phyloP scores from a whole-genome alignment of 495 filamentous ascomycete species.

The Penicillium arizonense region DNA sequence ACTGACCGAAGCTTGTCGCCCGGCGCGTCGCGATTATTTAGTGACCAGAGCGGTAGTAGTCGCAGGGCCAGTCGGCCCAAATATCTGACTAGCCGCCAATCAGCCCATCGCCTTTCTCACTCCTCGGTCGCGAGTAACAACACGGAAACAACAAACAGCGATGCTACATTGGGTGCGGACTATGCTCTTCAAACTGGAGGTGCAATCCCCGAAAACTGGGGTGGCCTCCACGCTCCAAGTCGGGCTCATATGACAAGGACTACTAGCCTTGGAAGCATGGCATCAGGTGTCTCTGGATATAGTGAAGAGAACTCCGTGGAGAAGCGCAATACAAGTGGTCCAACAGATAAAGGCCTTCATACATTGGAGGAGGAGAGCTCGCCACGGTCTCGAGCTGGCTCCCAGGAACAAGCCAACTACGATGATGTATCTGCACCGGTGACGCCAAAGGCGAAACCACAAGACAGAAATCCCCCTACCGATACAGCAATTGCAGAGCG shows the following conservation, averaged over 20 bases:
- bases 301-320: conserved; percentile 56
- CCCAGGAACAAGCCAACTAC: conserved; percentile 24
- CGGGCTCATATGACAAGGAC: conserved; percentile 67
- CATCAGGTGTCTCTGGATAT: conserved; percentile 81
- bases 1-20: conserved; percentile 33
- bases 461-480: conserved; percentile 59
- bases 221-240: conserved; percentile 34
- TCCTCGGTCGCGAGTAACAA: conserved; percentile 69
- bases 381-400: conserved; percentile 31
- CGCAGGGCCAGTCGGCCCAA: conserved; percentile 58
- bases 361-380: conserved; percentile 61
- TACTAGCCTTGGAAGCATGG: conserved; percentile 90
- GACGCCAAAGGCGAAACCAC: conserved; percentile 50
- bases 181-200: conserved; percentile 85
- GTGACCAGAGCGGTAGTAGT: conserved; percentile 33
- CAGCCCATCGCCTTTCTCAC: conserved; percentile 73
- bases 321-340: conserved; percentile 34
- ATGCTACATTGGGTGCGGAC: conserved; percentile 75
- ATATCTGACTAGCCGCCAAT: conserved; percentile 69
- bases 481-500: conserved; percentile 89
- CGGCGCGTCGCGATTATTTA: conserved; percentile 34
- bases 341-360: conserved; percentile 53
- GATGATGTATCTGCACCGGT: conserved; percentile 31
- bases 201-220: conserved; percentile 61
- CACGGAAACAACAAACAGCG: conserved; percentile 60